Evolutionary conservation across 176 grass and related monocot species (phyloP), one percentile per base, ranked within the genome.

Genomic region (Cocos nucifera): DNA sequence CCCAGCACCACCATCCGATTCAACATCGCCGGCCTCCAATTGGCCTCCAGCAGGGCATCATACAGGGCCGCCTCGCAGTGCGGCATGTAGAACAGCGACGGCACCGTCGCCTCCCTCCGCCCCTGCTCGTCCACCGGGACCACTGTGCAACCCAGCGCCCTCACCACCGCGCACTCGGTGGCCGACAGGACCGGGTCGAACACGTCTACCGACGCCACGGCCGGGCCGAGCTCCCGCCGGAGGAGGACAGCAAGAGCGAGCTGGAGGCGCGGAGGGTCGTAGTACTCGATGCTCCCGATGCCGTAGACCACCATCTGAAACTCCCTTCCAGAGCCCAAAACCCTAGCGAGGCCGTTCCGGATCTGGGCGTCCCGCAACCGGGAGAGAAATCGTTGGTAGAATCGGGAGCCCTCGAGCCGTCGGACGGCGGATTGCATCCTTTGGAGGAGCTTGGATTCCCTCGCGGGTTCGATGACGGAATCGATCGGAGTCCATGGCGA

Each of bases 61-160:
- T 96, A 96, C 67, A 90, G 75, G 6, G 62, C 53, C 16, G 69
- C 83, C 79, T 90, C 83, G 62, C 83, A 90, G 61, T 96, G 91
- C 4, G 86, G 86, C 91, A 87, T 96, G 78, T 90, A 90, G 78
- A 90, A 96, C 30, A 96, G 68, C n/a, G 86, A 90, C 52, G 86
- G 77, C 35, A 58, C 79, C 19, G 25, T 65, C 17, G 62, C 83
- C 59, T 79, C 73, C 69, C 86, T 73, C 22, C 80, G 77, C 58
- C 86, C 56, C 15, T 73, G 77, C 66, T 95, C 86, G 58, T 89
- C 60, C 23, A 83, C 23, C 24, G 22, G 50, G 7, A 77, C 58
- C 59, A 95, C 74, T 7, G 58, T 24, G 54, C 88, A 86, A 16
- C 86, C 80, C 56, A 95, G 73, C 5, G 80, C 76, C 24, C 56